Evolutionary conservation across 75 land plant species (phyloP).

Genomic region (Adiantum capillusveneris): DNA sequence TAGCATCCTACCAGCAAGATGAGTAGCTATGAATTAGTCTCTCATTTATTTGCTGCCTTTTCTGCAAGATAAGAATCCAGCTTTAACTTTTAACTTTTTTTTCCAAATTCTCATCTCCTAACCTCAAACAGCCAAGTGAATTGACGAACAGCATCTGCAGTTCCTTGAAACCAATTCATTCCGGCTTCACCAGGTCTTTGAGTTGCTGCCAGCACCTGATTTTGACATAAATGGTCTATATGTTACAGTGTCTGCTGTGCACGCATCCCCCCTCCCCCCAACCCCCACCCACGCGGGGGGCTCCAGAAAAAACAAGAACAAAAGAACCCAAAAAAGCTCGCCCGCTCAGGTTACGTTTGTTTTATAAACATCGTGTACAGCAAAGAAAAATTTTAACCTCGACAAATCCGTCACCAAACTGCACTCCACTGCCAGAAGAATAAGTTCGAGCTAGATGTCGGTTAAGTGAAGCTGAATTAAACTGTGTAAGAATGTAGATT

Average conservation of each 20-base stretch:
- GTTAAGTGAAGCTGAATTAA: conserved; percentile 84
- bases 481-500: conserved; percentile 83
- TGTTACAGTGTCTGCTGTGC: no score
- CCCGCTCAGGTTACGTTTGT: no score
- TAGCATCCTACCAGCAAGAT: conserved; percentile 53
- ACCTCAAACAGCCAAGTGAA: conserved; percentile 77
- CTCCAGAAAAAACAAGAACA: no score
- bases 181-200: conserved; percentile 71
- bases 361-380: no score
- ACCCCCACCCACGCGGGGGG: no score
- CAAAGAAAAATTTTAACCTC: no score
- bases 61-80: no score
- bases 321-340: no score
- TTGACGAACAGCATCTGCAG: conserved; percentile 81
- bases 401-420: conserved; percentile 79
- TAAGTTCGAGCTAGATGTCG: conserved; percentile 74
- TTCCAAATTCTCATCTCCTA: conserved; percentile 1
- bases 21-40: no score
- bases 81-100: background rate
- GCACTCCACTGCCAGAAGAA: conserved; percentile 58
- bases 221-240: background rate
- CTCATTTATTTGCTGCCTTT: no score
- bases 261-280: no score
- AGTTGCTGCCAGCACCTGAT: conserved; percentile 68
- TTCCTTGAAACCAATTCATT: conserved; percentile 75